Percentiles rank a stretch among this genome's conserved stretches.
phyloP scores from a whole-genome alignment of 164 flowering plant genomes.

The Cinnamomum chago region DNA sequence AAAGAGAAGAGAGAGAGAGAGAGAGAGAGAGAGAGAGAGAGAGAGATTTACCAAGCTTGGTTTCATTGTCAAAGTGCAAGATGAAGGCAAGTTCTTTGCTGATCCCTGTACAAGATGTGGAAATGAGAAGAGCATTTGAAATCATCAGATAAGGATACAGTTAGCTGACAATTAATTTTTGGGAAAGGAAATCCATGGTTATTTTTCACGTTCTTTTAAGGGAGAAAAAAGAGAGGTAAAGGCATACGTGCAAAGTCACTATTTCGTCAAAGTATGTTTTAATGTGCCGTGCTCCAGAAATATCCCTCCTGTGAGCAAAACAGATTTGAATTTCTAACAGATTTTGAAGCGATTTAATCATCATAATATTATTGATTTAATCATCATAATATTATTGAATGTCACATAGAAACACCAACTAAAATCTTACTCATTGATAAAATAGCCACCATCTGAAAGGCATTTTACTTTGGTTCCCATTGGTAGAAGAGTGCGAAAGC shows the following conservation, averaged over 20 bases:
- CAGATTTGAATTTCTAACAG: not conserved
- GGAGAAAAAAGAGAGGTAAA: not conserved
- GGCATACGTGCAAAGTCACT: constrained; percentile 55
- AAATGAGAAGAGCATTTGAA: not conserved
- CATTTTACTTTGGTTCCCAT: constrained; percentile 70
- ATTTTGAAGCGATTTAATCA: not conserved
- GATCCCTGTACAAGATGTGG: constrained; percentile 48
- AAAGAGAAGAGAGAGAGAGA: not conserved
- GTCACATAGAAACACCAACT: constrained; percentile 13
- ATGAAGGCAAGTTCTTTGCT: constrained; percentile 60
- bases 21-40: not conserved
- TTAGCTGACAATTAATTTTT: not conserved
- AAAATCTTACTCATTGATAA: constrained; percentile 70
- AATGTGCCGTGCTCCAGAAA: constrained; percentile 57
- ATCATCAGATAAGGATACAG: not conserved
- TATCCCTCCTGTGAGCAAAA: constrained; percentile 38
- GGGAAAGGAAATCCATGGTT: not conserved
- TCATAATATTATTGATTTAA: no score
- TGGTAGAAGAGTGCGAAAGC: constrained; percentile 60
- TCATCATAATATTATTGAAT: no score
- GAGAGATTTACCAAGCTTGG: constrained; percentile 51
- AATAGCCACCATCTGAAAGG: constrained; percentile 87
- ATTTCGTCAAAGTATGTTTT: constrained; percentile 49
- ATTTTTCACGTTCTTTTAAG: no score
- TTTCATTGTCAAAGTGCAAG: constrained; percentile 60